A percentile compares a stretch with the other conserved stretches of the same genome.
Conservation (phyloP, 106 monocot species). For the Allium sativum region DNA sequence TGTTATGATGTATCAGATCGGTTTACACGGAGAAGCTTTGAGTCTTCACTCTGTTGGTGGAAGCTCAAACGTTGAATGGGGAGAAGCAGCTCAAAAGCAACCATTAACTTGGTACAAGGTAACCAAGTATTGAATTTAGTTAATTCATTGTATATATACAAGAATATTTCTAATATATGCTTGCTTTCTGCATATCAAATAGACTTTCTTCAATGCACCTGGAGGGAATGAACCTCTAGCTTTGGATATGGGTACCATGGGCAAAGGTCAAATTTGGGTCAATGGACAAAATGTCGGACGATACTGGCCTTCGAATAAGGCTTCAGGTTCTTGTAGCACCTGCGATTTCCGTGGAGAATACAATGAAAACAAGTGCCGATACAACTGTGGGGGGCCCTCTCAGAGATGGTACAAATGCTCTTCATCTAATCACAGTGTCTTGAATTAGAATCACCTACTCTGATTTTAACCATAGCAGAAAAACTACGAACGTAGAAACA, state of each 20-base stretch:
- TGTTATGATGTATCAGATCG: slow-evolving; percentile 22
- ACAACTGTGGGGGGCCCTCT: slow-evolving; percentile 77
- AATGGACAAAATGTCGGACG: slow-evolving; percentile 83
- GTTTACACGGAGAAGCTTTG: slow-evolving; percentile 50
- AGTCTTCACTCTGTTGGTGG: slow-evolving; percentile 47
- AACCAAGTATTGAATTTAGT: background rate
- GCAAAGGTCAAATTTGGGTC: slow-evolving; percentile 85
- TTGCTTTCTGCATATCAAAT: background rate
- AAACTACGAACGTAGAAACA: too few species aligned
- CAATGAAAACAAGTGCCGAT: slow-evolving; percentile 67
- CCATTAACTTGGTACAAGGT: slow-evolving; percentile 73
- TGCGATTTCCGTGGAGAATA: slow-evolving; percentile 69
- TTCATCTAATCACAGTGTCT: background rate
- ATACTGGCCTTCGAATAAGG: slow-evolving; percentile 74
- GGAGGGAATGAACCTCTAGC: slow-evolving; percentile 68
- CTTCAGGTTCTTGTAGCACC: slow-evolving; percentile 33
- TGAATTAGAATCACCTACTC: too few species aligned
- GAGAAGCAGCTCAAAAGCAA: slow-evolving; percentile 25
- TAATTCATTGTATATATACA: too few species aligned
- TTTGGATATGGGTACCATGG: slow-evolving; percentile 77
- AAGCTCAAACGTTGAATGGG: slow-evolving; percentile 51
- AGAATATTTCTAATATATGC: too few species aligned
- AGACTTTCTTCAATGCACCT: slow-evolving; percentile 77
- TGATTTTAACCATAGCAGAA: too few species aligned
- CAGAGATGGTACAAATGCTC: slow-evolving; percentile 62